Evolutionary conservation across 1,284 basidiomycete genomes (phyloP), one percentile per base, ranked within the genome.

Genomic region (Ceratobasidium sp.): DNA sequence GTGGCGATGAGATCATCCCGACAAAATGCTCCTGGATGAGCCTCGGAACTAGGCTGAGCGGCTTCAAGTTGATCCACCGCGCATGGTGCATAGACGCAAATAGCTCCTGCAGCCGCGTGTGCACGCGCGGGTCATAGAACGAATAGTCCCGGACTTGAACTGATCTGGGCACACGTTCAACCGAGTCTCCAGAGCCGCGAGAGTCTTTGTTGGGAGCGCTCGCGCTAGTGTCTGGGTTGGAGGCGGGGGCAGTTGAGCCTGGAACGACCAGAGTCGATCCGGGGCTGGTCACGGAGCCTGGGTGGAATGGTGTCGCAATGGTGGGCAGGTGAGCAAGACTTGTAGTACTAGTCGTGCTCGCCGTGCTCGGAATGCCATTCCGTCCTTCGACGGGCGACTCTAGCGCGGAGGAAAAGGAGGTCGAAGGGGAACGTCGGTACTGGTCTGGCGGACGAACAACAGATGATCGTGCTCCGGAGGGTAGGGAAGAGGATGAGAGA

Each of bases 41-140:
- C 33, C 67, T 56, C 11, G 67, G 67, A 23, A 70, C n/a, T 5
- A 69, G 40, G 30, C 67, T 70, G 2, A 70, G 54, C n/a, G 67
- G 67, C 36, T 70, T 70, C 14, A 70, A 30, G 44, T 70, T 70
- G 30, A 70, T 70, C 67, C 67, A 70, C n/a, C 67, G 67, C 9
- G 67, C 67, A 14, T 70, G 42, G 40, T 70, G 67, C 67, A 70
- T 70, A 14, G 67, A 58, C 6, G 36, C 30, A 33, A 59, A 70
- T 23, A 70, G 44, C 28, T 70, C 56, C 42, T 70, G 40, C 3
- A 70, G 44, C 18, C 54, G 54, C 8, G 54, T 58, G 38, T 70
- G 67, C 16, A 49, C 54, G 6, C 67, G 67, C 18, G 67, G 67
- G 33, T 70, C 67, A 46, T 70, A 59, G 44, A 59, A 70, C 33